These are phyloP conservation scores for Uncinocarpus reesii DNA, from an alignment of 2,329 filamentous ascomycete species.

Conservation along the genomic window DNA sequence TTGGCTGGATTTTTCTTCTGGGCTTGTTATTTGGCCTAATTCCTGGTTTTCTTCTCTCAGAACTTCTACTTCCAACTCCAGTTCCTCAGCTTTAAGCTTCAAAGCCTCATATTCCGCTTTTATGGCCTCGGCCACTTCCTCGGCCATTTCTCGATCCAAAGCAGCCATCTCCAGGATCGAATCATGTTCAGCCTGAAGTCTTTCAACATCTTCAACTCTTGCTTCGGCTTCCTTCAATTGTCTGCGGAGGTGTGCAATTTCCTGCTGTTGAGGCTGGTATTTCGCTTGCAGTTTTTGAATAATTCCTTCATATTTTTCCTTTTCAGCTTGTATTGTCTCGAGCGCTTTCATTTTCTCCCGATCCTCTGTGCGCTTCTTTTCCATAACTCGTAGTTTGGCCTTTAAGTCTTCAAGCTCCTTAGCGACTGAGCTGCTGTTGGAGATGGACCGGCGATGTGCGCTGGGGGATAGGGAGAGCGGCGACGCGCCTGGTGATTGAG, in stretches of 20 bases:
- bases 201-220: conserved; percentile 58
- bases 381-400: conserved; percentile 73
- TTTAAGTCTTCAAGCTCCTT: conserved; percentile 79
- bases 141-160: conserved; percentile 89
- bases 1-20: conserved; percentile 75
- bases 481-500: conserved; percentile 21
- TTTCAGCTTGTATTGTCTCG: conserved; percentile 57
- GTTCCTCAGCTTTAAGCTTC: conserved; percentile 67
- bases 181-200: conserved; percentile 73
- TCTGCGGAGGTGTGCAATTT: conserved; percentile 65
- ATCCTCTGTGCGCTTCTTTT: conserved; percentile 78
- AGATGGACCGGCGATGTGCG: conserved; percentile 34
- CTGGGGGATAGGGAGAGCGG: conserved; percentile 16
- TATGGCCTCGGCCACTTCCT: conserved; percentile 75
- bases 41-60: conserved; percentile 79
- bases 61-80: conserved; percentile 80
- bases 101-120: conserved; percentile 71
- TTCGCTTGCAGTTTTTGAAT: conserved; percentile 87
- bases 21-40: conserved; percentile 69
- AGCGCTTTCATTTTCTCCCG: conserved; percentile 71
- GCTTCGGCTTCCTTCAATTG: conserved; percentile 65
- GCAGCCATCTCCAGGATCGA: conserved; percentile 74
- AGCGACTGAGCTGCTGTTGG: conserved; percentile 41
- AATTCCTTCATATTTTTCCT: conserved; percentile 55
- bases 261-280: conserved; percentile 72